phyloP scores from a whole-genome alignment of 1,139 yeast genomes.

The Scheffersomyces quercinus region DNA sequence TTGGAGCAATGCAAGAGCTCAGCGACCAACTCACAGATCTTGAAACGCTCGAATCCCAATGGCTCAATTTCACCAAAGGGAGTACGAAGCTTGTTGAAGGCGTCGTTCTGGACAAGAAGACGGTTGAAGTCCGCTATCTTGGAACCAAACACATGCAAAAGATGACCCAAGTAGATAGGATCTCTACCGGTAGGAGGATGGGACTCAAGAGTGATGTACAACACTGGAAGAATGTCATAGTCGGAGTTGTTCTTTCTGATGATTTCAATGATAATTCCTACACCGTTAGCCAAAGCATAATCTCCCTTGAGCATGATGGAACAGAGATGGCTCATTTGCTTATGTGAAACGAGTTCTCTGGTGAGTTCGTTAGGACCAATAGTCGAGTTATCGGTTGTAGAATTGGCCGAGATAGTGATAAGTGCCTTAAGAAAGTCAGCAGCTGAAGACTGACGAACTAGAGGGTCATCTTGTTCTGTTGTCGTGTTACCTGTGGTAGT shows the following conservation, averaged over 20 bases:
- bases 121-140: constrained; percentile 67
- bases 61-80: constrained; percentile 68
- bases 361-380: constrained; percentile 97
- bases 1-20: constrained; percentile 94
- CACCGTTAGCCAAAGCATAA: constrained; percentile 90
- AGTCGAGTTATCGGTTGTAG: constrained; percentile 79
- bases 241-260: constrained; percentile 95
- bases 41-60: constrained; percentile 91
- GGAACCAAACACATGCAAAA: constrained; percentile 77
- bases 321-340: constrained; percentile 67
- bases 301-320: constrained; percentile 90
- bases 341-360: constrained; percentile 77
- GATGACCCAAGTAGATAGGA: constrained; percentile 88
- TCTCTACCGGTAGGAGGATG: constrained; percentile 96
- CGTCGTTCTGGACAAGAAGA: constrained; percentile 25
- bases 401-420: constrained; percentile 61
- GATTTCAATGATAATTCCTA: constrained; percentile 91
- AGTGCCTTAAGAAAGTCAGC: constrained; percentile 51
- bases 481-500: too few species aligned
- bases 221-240: constrained; percentile 86
- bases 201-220: constrained; percentile 81
- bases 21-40: constrained; percentile 91
- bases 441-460: constrained; percentile 45
- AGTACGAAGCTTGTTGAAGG: constrained; percentile 49
- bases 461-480: constrained; percentile 40